Base-by-base conservation (phyloP, 148 eudicot species). In the Pouteria glomerata region DNA sequence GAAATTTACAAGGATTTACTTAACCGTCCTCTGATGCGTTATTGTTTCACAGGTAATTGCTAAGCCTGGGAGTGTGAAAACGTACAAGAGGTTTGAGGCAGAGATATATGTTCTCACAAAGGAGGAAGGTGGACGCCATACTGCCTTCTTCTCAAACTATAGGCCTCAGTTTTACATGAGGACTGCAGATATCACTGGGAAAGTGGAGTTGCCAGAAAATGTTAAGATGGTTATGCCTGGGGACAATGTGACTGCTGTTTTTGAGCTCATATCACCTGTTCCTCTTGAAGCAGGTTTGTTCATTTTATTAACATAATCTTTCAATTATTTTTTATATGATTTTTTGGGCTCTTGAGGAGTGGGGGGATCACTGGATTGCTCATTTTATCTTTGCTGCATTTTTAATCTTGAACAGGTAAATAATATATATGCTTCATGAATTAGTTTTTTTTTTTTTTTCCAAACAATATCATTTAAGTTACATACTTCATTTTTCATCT, bases 221-320 rank as follows among this genome's bases (percentile, higher is more conserved):
- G 90, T 95, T n/a, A 95, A 90, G 87, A 95, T 95, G 97, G 99
- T 92, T 72, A 86, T 95, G 92, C 99, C 99, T 31, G 99, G 99
- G 68, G 99, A 95, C 86, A 92, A 95, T 81, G 94, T 95, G 71
- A 87, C 92, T 80, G 99, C 97, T 71, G 77, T 79, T 74, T 95
- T 95, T 83, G 99, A 95, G 86, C 89, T 95, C 70, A 85, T 85
- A 23, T 81, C 82, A 2, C 71, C 99, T 0, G 90, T 92, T 75
- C 94, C 97, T 66, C 90, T 92, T 57, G 97, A 90, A 77, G 72
- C 87, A 79, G 99, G 98, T 92, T 18, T 41, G 79, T 76, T 55
- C 47, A 23, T 45, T 76, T 74, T 31, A 13, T 59, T 35, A 21
- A n/a, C 33, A 34, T 35, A n/a, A 44, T 51, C 14, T 8, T 60